Evolutionary conservation across 1,139 yeast genomes (phyloP), one percentile per base, ranked within the genome.

Genomic region (Pichia sp.): DNA sequence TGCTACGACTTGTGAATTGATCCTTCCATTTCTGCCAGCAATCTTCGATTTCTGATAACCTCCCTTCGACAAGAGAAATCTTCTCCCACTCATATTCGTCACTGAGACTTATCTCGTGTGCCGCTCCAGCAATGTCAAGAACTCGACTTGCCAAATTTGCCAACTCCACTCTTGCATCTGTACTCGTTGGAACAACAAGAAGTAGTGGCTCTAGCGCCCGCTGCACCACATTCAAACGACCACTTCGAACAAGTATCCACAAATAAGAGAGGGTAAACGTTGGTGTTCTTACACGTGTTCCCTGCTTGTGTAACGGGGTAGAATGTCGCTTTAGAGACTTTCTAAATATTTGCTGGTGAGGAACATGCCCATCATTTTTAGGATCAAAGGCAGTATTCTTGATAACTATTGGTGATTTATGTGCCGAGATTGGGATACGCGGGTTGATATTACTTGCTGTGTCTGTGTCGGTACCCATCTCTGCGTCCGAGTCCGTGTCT

Each of bases 101-200:
- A 19, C 30, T 53, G 3, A 19, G 13, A 7, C 41, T 40, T 11
- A 47, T 34, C 32, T 47, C 50, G n/a, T 48, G 38, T 15, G 50
- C 60, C 32, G 55, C 38, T 8, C 60, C 61, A 38, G 64, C 59
- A 8, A 62, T 53, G 38, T 61, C 59, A 41, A 59, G n/a, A 3
- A 55, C 19, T 15, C 49, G 45, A 32, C 54, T 59, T 49, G 62
- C 47, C 2, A 58, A 58, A 41, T 57, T 49, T 19, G 61, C 53
- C 30, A 61, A 60, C 13, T 50, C 55, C 29, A 64, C 47, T 53
- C 60, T 58, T 6, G 59, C 59, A 50, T 62, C 64, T 2, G 29
- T 55, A 41, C 55, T 52, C 15, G 58, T 78, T 0, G 83, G 82
- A 2, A 77, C 78, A 54, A 71, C 71, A 43, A 78, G 67, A 23